phyloP scores from a whole-genome alignment of 306 rosid genomes.

The Malus sieversii region DNA sequence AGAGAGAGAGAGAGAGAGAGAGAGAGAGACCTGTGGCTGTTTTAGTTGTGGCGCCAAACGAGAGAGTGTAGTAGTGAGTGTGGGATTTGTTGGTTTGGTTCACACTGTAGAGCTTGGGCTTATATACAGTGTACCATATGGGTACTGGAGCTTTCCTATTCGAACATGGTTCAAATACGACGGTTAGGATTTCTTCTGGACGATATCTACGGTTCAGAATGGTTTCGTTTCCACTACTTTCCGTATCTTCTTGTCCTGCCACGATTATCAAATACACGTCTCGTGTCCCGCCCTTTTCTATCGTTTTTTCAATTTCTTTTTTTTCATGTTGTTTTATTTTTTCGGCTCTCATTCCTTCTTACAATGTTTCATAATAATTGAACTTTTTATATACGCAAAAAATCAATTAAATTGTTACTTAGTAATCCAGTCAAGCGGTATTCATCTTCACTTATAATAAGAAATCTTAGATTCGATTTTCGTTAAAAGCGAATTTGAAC shows the following conservation, averaged over 20 bases:
- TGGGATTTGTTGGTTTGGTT: neutral
- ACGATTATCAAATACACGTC: too few species aligned
- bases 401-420: too few species aligned
- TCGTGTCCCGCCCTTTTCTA: too few species aligned
- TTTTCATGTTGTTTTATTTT: too few species aligned
- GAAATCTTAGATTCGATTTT: too few species aligned
- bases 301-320: too few species aligned
- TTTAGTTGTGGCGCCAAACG: slow-evolving; percentile 20
- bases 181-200: neutral
- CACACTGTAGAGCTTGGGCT: neutral
- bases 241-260: too few species aligned
- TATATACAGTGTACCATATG: neutral
- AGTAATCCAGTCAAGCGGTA: too few species aligned
- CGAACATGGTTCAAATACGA: neutral
- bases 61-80: neutral
- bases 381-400: too few species aligned
- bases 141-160: neutral
- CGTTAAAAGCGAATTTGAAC: rapidly evolving
- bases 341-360: too few species aligned
- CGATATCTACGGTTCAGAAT: neutral
- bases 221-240: neutral
- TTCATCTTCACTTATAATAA: too few species aligned
- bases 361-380: too few species aligned
- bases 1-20: neutral
- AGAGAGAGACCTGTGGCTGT: slow-evolving; percentile 14